Evolutionary conservation across 2,329 filamentous ascomycete species (phyloP), one percentile per base, ranked within the genome.

Genomic region (Colletotrichum simmondsii): DNA sequence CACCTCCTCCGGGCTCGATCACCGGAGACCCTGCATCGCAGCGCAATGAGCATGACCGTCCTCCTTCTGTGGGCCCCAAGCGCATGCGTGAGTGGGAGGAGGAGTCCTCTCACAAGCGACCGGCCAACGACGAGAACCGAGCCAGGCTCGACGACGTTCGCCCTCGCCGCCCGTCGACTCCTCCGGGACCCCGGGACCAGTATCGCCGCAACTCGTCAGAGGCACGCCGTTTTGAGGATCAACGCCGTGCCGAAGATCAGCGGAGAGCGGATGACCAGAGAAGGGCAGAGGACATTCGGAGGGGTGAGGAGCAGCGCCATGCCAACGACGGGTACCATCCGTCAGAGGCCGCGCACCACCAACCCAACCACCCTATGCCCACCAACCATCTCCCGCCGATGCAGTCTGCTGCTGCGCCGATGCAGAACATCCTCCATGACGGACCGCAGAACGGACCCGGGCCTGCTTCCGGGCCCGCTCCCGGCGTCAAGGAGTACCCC

Each of bases 21-120:
- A 90, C 92, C 58, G 92, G 92, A 59, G 93, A 96, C 78, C 89
- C 90, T 72, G 89, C 90, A 28, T 87, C 90, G 72, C 92, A 88
- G 68, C 83, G 84, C 66, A 85, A 90, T 72, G 89, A 90, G 66
- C 88, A 87, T 74, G 93, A 97, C 68, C 90, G 95, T n/a, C 94
- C 95, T 22, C 84, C 92, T 1, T 97, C 95, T 49, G 93, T 94
- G 12, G 90, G 90, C 4, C 91, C 93, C 70, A 99, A 99, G 88
- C 91, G 97, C 71, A 89, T 92, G 81, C 92, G 95, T 61, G 97
- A 98, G 79, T 98, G 97, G 95, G 97, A 98, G 76, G 93, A 96
- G 46, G 95, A 97, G 46, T 85, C 90, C 26, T 85, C 91, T 4
- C 87, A 88, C 57, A 97, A 98, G 86, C 98, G 98, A 85, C 91